Evolutionary conservation across 169 alveolate species (phyloP).

Genomic region (Theileria parva): DNA sequence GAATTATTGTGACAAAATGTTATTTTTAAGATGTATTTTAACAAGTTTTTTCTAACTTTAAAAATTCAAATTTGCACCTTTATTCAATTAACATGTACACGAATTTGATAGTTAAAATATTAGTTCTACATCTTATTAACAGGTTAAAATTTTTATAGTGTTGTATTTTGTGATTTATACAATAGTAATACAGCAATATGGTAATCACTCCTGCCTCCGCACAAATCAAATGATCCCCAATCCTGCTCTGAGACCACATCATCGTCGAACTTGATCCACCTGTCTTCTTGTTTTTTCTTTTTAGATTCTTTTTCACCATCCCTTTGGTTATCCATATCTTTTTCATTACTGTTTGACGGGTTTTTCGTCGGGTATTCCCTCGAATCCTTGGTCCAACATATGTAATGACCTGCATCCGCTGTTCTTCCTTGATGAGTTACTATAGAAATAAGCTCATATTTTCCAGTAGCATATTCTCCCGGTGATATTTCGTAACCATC

Average conservation of each 20-base stretch:
- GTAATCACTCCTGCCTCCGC: conserved; percentile 89
- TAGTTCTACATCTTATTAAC: neutral
- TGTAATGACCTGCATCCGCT: conserved; percentile 97
- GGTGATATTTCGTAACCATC: conserved; percentile 61
- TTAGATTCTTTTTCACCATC: conserved; percentile 8
- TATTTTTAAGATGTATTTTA: too few species aligned
- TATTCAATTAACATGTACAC: neutral
- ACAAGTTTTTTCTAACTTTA: neutral
- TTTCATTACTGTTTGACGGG: conserved; percentile 1
- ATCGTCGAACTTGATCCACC: conserved; percentile 86
- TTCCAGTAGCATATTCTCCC: conserved; percentile 83
- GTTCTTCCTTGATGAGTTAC: conserved; percentile 97
- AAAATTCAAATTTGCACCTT: neutral
- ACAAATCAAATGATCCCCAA: conserved; percentile 81
- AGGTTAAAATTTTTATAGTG: conserved; percentile 12
- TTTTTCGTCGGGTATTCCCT: conserved; percentile 1
- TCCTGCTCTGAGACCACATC: conserved; percentile 80
- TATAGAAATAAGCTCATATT: conserved; percentile 89
- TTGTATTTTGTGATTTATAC: conserved; percentile 69
- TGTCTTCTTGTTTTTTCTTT: conserved; percentile 51
- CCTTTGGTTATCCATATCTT: neutral
- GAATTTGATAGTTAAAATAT: neutral
- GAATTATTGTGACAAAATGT: neutral
- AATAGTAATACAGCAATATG: conserved; percentile 84
- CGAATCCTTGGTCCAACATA: conserved; percentile 89